phyloP scores from a whole-genome alignment of 169 alveolate genomes.

The Cryptosporidium parvum region DNA sequence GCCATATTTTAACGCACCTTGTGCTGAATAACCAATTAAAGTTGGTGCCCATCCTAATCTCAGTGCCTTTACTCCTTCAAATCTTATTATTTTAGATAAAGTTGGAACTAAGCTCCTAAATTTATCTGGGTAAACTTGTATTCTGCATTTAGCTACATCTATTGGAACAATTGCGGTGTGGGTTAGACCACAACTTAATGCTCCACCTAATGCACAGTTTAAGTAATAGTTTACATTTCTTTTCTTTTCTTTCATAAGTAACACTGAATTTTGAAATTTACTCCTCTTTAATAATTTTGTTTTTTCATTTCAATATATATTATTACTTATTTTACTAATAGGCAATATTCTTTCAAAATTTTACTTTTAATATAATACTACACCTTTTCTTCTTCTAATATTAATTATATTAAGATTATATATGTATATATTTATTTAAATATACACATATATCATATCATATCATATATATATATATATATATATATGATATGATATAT shows the following conservation, averaged over 20 bases:
- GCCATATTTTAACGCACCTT: slow-evolving; percentile 98
- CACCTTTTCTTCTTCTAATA: neutral
- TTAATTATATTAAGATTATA: no score
- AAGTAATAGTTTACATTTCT: slow-evolving; percentile 84
- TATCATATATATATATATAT: no score
- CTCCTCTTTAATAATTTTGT: neutral
- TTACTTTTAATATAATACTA: no score
- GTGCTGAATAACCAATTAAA: slow-evolving; percentile 94
- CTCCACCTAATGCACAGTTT: slow-evolving; percentile 97
- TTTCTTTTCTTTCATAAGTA: slow-evolving; percentile 17
- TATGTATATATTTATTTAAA: no score
- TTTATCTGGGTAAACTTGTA: slow-evolving; percentile 92
- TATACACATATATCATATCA: no score
- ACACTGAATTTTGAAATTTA: neutral
- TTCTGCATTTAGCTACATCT: slow-evolving; percentile 96
- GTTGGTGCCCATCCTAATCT: slow-evolving; percentile 98
- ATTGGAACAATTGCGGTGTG: slow-evolving; percentile 96
- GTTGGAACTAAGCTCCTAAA: slow-evolving; percentile 87
- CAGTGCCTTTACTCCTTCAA: slow-evolving; percentile 93
- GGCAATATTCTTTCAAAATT: neutral
- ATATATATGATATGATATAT: no score
- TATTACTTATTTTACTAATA: neutral
- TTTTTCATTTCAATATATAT: neutral
- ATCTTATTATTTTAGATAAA: slow-evolving; percentile 81
- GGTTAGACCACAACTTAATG: slow-evolving; percentile 96